Percentiles rank a stretch among this genome's conserved stretches.
Conservation (phyloP, 192 early-diverging fungal species). For the Allomyces macrogynus region DNA sequence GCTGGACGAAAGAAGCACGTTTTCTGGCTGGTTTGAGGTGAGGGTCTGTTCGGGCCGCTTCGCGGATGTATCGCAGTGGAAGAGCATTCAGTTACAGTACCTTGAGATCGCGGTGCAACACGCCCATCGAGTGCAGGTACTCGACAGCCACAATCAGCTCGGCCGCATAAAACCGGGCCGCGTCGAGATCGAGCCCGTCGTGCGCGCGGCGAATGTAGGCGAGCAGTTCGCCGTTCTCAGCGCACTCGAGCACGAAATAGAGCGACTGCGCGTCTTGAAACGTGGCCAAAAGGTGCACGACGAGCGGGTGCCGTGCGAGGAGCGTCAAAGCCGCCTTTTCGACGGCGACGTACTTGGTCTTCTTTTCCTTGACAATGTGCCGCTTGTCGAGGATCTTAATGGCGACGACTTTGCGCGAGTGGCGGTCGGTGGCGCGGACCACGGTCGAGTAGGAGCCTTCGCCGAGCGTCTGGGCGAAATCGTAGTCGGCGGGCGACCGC, state of each 20-base stretch:
- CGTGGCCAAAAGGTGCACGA: slow-evolving; percentile 84
- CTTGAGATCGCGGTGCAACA: background rate
- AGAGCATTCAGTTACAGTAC: background rate
- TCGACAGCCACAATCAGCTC: slow-evolving; percentile 73
- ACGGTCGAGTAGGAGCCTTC: slow-evolving; percentile 93
- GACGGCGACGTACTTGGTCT: slow-evolving; percentile 87
- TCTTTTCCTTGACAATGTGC: slow-evolving; percentile 85
- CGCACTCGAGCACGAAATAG: slow-evolving; percentile 84
- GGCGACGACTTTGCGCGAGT: slow-evolving; percentile 53
- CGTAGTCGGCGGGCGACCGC: slow-evolving; percentile 62
- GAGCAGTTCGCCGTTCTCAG: slow-evolving; percentile 77
- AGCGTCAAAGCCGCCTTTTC: slow-evolving; percentile 72
- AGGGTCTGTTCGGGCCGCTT: no score
- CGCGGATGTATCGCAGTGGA: no score
- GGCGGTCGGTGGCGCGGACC: slow-evolving; percentile 50
- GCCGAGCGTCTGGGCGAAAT: slow-evolving; percentile 62
- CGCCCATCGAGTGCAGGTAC: slow-evolving; percentile 54
- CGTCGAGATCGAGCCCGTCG: slow-evolving; percentile 48
- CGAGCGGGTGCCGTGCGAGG: slow-evolving; percentile 63
- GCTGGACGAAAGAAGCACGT: slow-evolving; percentile 64
- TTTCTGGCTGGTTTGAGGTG: slow-evolving; percentile 52
- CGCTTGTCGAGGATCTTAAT: slow-evolving; percentile 77
- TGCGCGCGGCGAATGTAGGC: slow-evolving; percentile 61
- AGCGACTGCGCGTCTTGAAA: slow-evolving; percentile 79
- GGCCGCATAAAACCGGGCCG: slow-evolving; percentile 64